A percentile compares a stretch with the other conserved stretches of the same genome.
phyloP scores from a whole-genome alignment of 148 eudicot species.

The Dysphania ambrosioides region DNA sequence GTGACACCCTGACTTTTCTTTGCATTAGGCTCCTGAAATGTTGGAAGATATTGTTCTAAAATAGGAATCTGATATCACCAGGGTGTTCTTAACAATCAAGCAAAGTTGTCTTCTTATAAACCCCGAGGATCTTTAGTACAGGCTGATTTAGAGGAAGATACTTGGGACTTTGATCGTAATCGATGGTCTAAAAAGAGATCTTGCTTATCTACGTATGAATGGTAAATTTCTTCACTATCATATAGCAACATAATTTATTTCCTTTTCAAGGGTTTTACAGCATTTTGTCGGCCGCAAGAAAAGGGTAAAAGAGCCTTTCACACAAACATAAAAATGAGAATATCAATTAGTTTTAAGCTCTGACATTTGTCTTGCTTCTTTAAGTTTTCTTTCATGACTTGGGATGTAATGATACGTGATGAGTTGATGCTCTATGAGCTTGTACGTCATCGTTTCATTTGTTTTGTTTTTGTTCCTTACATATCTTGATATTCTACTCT shows the following conservation, averaged over 20 bases:
- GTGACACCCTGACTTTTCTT: slow-evolving; percentile 34
- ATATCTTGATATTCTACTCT: slow-evolving; percentile 2
- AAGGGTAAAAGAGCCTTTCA: not conserved
- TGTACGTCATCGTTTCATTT: not conserved
- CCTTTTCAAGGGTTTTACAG: not conserved
- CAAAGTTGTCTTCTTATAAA: slow-evolving; percentile 20
- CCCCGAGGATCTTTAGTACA: slow-evolving; percentile 26
- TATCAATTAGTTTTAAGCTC: too few relatives aligned
- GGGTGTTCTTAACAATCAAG: slow-evolving; percentile 32
- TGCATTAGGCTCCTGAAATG: not conserved
- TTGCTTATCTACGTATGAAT: slow-evolving; percentile 68
- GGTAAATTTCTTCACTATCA: slow-evolving; percentile 34
- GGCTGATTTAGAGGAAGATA: slow-evolving; percentile 46
- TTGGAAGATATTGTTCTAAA: too few relatives aligned
- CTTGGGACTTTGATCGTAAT: slow-evolving; percentile 67
- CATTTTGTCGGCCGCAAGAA: not conserved
- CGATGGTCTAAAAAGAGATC: slow-evolving; percentile 65
- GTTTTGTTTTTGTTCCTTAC: not conserved
- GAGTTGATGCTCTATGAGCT: not conserved
- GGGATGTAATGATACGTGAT: too few relatives aligned
- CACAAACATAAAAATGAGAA: not conserved
- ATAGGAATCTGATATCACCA: too few relatives aligned
- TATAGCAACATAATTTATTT: not conserved
- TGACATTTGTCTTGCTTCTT: too few relatives aligned
- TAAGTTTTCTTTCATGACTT: not conserved